A percentile compares a stretch with the other conserved stretches of the same genome.
Evolutionary conservation across 2,329 filamentous ascomycete genomes (phyloP).

Genomic region (Parastagonospora avenae): DNA sequence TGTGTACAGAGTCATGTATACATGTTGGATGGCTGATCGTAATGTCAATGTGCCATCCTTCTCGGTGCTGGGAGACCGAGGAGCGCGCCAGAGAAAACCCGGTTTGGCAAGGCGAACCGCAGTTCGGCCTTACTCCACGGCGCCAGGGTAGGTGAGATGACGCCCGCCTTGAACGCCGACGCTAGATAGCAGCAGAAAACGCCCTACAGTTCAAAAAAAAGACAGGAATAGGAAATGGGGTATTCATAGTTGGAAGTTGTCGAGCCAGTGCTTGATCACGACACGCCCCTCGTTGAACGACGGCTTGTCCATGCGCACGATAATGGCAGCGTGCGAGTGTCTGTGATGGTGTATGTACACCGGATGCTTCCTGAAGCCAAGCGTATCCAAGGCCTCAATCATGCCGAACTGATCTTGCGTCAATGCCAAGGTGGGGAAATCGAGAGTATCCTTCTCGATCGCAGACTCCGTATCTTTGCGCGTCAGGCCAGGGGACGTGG

Average conservation of each 20-base stretch:
- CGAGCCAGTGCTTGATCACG: constrained; percentile 81
- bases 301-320: constrained; percentile 71
- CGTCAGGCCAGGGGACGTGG: constrained; percentile 15
- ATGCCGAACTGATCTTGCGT: constrained; percentile 82
- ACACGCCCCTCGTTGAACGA: constrained; percentile 76
- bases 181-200: background rate
- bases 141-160: no score
- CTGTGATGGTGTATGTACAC: constrained; percentile 76
- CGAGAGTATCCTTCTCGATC: constrained; percentile 37
- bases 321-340: constrained; percentile 88
- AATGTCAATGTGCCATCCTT: no score
- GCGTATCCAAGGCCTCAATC: constrained; percentile 73
- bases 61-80: no score
- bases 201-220: background rate
- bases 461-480: constrained; percentile 23
- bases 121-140: no score
- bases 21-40: no score
- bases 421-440: constrained; percentile 75
- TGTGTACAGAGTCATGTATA: no score
- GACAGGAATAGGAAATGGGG: background rate
- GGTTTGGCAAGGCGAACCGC: no score
- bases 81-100: no score
- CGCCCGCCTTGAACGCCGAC: no score
- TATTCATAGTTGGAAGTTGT: constrained; percentile 65
- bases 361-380: constrained; percentile 64